Conservation (phyloP, 768 basidiomycete species). For the Tricholoma bakamatsutake region DNA sequence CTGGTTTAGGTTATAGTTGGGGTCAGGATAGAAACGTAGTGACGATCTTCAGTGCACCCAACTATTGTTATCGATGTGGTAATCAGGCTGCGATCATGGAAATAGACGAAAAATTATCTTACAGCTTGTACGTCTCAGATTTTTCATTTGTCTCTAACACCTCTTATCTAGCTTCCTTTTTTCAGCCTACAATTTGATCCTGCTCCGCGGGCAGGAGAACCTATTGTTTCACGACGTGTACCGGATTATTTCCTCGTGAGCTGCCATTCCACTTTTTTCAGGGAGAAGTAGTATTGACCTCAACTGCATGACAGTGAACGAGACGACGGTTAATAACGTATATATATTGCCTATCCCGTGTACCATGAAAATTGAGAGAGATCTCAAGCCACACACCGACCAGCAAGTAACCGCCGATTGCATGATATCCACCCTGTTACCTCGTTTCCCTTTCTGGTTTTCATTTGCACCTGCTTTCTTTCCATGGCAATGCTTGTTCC, state of each 20-base stretch:
- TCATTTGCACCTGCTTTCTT: not conserved
- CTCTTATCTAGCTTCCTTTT: not conserved
- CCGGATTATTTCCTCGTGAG: constrained; percentile 91
- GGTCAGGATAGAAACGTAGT: constrained; percentile 99
- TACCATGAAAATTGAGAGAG: constrained; percentile 21
- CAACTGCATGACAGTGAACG: constrained; percentile 14
- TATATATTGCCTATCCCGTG: constrained; percentile 17
- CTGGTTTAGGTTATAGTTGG: constrained; percentile 78
- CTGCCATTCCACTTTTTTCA: constrained; percentile 8
- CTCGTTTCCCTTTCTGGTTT: not conserved
- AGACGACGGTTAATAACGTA: constrained; percentile 19
- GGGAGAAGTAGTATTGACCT: not conserved
- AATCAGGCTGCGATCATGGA: constrained; percentile 99
- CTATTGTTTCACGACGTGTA: constrained; percentile 92
- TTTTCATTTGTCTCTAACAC: not conserved
- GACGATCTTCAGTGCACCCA: constrained; percentile 98
- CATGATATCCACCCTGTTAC: constrained; percentile 3
- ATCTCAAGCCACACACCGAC: constrained; percentile 11
- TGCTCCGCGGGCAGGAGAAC: constrained; percentile 97
- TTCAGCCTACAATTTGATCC: constrained; percentile 98
- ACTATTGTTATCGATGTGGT: constrained; percentile 99
- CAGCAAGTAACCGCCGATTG: not conserved
- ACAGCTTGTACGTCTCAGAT: constrained; percentile 68
- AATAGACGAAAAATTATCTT: constrained; percentile 96
- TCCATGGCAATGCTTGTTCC: not conserved